Base-by-base conservation (phyloP, 2,329 filamentous ascomycete genomes). In the Endothia cerciana region DNA sequence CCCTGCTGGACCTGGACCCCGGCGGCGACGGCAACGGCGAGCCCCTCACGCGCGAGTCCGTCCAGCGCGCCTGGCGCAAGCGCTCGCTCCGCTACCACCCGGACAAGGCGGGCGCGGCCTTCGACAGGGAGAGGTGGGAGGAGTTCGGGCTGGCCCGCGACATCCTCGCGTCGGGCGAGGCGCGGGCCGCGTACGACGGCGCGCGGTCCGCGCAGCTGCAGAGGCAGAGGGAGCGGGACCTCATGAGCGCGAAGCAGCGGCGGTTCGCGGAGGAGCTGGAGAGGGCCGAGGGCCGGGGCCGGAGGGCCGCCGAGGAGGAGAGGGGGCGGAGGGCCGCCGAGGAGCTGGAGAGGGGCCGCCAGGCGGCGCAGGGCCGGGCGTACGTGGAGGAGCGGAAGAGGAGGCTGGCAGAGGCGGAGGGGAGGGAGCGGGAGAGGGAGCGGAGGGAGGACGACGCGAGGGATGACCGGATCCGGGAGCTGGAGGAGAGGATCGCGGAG, bases 41-140 rank as follows among this genome's bases (percentile, higher is more conserved):
- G 22, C 87, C 89, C 0, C 79, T 84, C 25, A 89, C 90, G 64
- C 80, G 87, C n/a, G 90, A 93, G 69, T 15, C 33, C 0, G 67
- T 67, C 25, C 89, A 92, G 69, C 89, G 91, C 71, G 93, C 92
- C 55, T 97, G 94, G 83, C 88, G 93, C 66, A 91, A 92, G 72
- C 89, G 90, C 38, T 93, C 93, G 3, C 83, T 97, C n/a, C 93
- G 92, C 74, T 93, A 94, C 81, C 94, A 98, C 77, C 94, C 94
- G 0, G 94, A 98, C 83, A 97, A 97, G 80, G 89, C 94, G 64
- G 87, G 89, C 69, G 87, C 86, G 62, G 81, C 84, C 45, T 92
- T 90, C 72, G 92, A 95, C 71, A 84, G 92, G 56, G 89, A 89
- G 64, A 91, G 91, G 73, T 98, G 96, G 82, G 91, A 97, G 77